Conservation (phyloP, 2,329 filamentous ascomycete species). For the Dactylonectria macrodidyma region DNA sequence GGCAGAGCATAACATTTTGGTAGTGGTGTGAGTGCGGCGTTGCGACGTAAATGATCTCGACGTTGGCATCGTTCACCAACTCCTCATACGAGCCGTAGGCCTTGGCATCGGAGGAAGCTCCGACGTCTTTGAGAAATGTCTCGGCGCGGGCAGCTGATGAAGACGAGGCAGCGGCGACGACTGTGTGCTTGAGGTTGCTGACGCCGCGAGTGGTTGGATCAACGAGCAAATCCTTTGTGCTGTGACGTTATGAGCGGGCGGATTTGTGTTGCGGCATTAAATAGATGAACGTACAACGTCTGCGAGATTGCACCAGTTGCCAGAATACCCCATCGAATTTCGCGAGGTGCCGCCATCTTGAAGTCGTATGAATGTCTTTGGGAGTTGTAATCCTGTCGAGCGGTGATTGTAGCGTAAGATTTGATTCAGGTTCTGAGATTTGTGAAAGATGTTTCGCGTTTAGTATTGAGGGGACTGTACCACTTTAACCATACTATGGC, state of each 20-base stretch:
- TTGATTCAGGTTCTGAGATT: not conserved
- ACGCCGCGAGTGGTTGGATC: constrained; percentile 79
- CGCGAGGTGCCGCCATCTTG: not conserved
- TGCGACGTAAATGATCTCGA: constrained; percentile 89
- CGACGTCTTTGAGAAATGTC: constrained; percentile 78
- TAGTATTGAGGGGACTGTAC: not conserved
- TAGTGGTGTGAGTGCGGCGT: constrained; percentile 94
- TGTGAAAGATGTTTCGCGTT: not conserved
- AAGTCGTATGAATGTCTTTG: not conserved
- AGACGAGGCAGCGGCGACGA: constrained; percentile 86
- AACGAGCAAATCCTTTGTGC: constrained; percentile 77
- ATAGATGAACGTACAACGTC: constrained; percentile 20
- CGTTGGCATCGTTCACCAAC: constrained; percentile 80
- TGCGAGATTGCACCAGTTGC: constrained; percentile 30
- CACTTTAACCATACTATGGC: not conserved
- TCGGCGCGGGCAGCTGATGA: constrained; percentile 77
- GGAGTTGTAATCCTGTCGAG: not conserved
- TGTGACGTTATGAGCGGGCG: not conserved
- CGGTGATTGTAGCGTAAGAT: not conserved
- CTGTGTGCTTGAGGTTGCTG: constrained; percentile 79
- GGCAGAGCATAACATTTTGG: constrained; percentile 85
- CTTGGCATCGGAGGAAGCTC: constrained; percentile 75
- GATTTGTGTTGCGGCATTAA: not conserved
- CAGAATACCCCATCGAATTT: constrained; percentile 31
- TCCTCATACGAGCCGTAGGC: constrained; percentile 86